Base-by-base conservation (phyloP, 2,329 filamentous ascomycete genomes). In the Fusarium falciforme region DNA sequence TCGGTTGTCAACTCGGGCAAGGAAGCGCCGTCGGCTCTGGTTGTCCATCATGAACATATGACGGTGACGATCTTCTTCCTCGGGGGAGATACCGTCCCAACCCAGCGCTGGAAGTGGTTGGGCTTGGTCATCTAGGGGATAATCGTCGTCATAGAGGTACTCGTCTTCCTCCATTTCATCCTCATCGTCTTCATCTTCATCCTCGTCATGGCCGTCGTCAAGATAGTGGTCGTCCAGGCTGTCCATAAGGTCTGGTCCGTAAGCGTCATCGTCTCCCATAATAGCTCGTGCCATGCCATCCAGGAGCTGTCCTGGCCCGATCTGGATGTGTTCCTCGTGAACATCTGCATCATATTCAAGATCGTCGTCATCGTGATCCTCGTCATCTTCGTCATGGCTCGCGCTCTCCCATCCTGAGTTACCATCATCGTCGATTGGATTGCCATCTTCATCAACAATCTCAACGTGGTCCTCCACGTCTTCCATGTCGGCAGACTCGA, bases 91-190 rank as follows among this genome's bases (percentile, higher is more conserved):
- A 14, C 84, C 86, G 75, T 92, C 89, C 89, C 89, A 92, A 17
- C 88, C 89, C 38, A 91, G 83, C 36, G 85, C 84, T 25, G 85
- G 84, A 75, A 88, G 84, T 59, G 84, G 82, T 17, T 85, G 82
- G 54, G 82, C 80, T 33, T 87, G 86, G 62, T 88, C 87, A 27
- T 82, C 78, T 57, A 79, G 84, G 67, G 88, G 85, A 81, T 88
- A 90, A 35, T 87, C 87, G 27, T 89, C 88, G 68, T 91, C 89
- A 70, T 90, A 91, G 67, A 89, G 85, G 77, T 90, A 91, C 64
- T 91, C 89, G 22, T 90, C 89, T 60, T 94, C 93, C 52, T 92
- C 91, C 75, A 93, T 88, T 49, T 92, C 91, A 44, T 93, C 92
- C 20, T 93, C 92, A 55, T 94, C 93, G 6, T 90, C 89, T 7